Evolutionary conservation across 2,329 filamentous ascomycete genomes (phyloP), one percentile per base, ranked within the genome.

Genomic region (Didymella arachidicola): DNA sequence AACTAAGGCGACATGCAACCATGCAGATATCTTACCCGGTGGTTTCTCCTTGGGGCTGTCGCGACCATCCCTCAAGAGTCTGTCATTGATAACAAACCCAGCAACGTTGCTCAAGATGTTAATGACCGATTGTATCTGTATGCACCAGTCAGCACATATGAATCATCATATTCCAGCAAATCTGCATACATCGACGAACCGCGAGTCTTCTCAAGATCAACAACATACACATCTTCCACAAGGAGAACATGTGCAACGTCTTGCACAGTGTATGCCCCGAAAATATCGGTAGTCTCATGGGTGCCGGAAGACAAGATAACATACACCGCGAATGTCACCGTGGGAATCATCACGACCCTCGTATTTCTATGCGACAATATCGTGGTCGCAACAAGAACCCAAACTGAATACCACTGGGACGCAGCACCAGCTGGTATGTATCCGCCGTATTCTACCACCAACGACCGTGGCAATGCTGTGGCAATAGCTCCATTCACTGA

Each of bases 221-320:
- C 26, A 22, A 19, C 29, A 18, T 19, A n/a, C 27, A 16, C 26
- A 2, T 5, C 16, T 10, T 3, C 12, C 14, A n/a, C 11, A 11
- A 16, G 5, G 3, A 3, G 18, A 25, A 30, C 25, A 4, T 41
- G 36, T 18, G 27, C n/a, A 6, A 11, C 8, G 11, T 16, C 32
- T 36, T 53, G 41, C 16, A 38, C 16, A 1, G 7, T 53, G 8
- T 38, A 53, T 19, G 22, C 12, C 19, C 50, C 50, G 6, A 11
- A 30, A 8, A 26, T 53, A 4, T 53, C 49, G 3, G 57, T 54
- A 0, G 38, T 67, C 5, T 62, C 54, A 29, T 71, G 66, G 68
- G 53, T 69, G 16, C 62, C 59, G 18, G 46, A 61, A 42, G 53
- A 46, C 6, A 52, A 69, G 36, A 62, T 71, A 19, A 44, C 62